Base-by-base conservation (phyloP, 805 yeast genomes). In the Nakazawaea sp. region DNA sequence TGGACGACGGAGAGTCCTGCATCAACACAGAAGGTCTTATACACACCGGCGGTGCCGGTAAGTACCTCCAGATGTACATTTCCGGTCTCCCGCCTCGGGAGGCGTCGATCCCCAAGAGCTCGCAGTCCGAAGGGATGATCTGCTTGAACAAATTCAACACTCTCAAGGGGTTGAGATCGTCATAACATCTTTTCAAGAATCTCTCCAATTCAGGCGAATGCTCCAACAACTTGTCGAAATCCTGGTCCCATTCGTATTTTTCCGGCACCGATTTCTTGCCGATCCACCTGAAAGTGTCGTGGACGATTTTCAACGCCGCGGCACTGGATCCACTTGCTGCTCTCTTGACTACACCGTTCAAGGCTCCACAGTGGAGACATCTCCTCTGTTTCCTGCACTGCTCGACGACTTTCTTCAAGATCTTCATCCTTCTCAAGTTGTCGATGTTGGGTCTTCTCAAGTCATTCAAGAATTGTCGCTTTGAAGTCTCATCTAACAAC, bases 21-120 rank as follows among this genome's bases (percentile, higher is more conserved):
- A 86, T 87, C 66, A 79, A 69, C 21, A 92, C 97, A 4, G 97
- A 89, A 3, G 99, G 99, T 47, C 99, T 76, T 39, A 92, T 92
- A 69, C 98, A 92, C 15, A 94, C 97, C 0, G 99, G 99, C 1
- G 99, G 98, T 0, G 97, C 97, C 0, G 98, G 98, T 38, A 92
- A 70, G 55, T 89, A 92, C 53, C 95, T 75, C 99, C 98, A 92
- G 27, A 92, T 76, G 57, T 89, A 92, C 71, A 83, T 86, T 61
- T 90, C 97, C 4, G 97, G 98, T 47, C 97, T 72, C 32, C 97
- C 96, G 27, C 88, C 86, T 48, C 78, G 74, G 3, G 85, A 72
- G 1, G 96, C 75, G 52, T 92, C 92, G 37, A 92, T 77, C 38
- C 98, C 99, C 23, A 92, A 63, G 15, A 92, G 68, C 59, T 90